These are phyloP conservation scores for Clarireedia hainanense DNA, from an alignment of 2,329 filamentous ascomycete genomes.

Conservation along the genomic window DNA sequence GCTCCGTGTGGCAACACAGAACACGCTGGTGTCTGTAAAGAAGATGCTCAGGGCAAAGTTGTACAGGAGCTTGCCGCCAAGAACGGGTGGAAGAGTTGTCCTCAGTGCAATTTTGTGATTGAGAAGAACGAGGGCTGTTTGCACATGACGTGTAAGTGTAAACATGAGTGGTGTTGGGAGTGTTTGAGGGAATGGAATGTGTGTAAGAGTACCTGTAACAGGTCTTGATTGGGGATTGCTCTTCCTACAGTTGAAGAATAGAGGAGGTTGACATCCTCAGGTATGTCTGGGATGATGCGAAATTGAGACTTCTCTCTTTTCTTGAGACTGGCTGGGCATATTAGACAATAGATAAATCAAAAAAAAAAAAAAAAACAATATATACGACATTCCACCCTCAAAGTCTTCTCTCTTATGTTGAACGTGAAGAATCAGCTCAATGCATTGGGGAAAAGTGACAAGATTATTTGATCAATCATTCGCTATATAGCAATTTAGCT, in stretches of 20 bases:
- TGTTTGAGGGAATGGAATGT: conserved; percentile 19
- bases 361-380: too few species aligned
- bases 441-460: too few species aligned
- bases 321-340: not conserved
- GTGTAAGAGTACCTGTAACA: conserved; percentile 16
- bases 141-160: conserved; percentile 27
- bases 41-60: conserved; percentile 20
- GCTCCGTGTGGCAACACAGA: conserved; percentile 16
- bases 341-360: not conserved
- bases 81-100: conserved; percentile 24
- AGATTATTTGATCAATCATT: too few species aligned
- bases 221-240: not conserved
- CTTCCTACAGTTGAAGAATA: too few species aligned
- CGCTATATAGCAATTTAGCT: too few species aligned
- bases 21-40: conserved; percentile 23
- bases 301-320: not conserved
- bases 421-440: too few species aligned
- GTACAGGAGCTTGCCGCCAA: conserved; percentile 19
- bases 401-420: too few species aligned
- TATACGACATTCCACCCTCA: too few species aligned
- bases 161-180: conserved; percentile 24
- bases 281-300: not conserved
- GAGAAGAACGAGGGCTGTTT: conserved; percentile 25
- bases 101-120: conserved; percentile 21
- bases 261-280: too few species aligned